phyloP scores from a whole-genome alignment of 2,329 filamentous ascomycete genomes.

The Thielaviopsis ethacetica region DNA sequence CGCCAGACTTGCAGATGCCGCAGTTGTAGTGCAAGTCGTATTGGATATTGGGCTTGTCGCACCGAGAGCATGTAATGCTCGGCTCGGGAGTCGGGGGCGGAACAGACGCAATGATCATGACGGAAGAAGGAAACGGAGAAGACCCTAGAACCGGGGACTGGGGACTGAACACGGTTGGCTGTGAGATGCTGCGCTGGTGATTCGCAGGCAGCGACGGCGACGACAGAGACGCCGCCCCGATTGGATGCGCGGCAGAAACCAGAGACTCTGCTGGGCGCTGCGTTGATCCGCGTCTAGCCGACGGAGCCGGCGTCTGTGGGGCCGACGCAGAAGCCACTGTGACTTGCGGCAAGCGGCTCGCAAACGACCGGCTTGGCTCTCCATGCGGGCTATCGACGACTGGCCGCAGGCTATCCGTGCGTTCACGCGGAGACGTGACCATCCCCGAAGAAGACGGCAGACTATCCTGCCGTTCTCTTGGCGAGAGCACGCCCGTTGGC shows the following conservation, averaged over 20 bases:
- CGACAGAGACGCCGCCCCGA: neutral
- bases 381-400: neutral
- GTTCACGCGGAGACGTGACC: neutral
- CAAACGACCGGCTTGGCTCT: conserved; percentile 5
- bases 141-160: neutral
- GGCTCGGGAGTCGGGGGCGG: conserved; percentile 35
- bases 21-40: conserved; percentile 82
- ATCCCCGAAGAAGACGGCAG: neutral
- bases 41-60: conserved; percentile 56
- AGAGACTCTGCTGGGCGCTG: neutral
- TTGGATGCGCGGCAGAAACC: neutral
- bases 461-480: too few species aligned
- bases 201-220: neutral
- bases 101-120: neutral
- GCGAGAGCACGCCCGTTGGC: too few species aligned
- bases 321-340: neutral
- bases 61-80: conserved; percentile 56
- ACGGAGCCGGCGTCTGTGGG: neutral
- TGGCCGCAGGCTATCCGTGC: neutral
- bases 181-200: conserved; percentile 3
- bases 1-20: conserved; percentile 47
- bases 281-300: neutral
- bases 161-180: neutral
- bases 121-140: neutral
- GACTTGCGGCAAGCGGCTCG: conserved; percentile 4